Evolutionary conservation across 2,329 filamentous ascomycete genomes (phyloP).

Genomic region (Fusarium nanum): DNA sequence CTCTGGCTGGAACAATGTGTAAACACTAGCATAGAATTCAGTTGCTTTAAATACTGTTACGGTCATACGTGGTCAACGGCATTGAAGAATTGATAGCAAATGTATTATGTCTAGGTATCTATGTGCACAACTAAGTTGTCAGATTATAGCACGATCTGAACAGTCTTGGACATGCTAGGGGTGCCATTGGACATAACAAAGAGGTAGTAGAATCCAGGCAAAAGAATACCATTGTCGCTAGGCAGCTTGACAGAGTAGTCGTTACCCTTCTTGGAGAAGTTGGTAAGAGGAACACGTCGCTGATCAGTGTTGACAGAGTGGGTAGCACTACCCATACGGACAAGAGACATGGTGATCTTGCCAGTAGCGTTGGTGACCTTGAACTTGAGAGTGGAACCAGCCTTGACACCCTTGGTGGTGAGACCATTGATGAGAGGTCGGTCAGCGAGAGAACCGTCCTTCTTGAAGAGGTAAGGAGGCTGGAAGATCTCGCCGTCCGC

Average conservation of each 20-base stretch:
- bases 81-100: background rate
- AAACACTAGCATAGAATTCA: too few relatives aligned
- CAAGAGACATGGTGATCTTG: conserved; percentile 53
- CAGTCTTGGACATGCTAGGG: conserved; percentile 33
- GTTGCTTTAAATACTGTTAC: too few relatives aligned
- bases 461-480: conserved; percentile 66
- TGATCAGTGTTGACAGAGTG: conserved; percentile 70
- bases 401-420: conserved; percentile 24
- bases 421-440: conserved; percentile 43
- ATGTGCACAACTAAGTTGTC: background rate
- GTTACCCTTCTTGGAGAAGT: conserved; percentile 39
- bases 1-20: too few relatives aligned
- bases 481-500: conserved; percentile 66
- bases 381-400: conserved; percentile 40
- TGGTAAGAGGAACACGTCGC: conserved; percentile 60
- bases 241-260: conserved; percentile 57
- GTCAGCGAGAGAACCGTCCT: conserved; percentile 53
- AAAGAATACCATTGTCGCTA: conserved; percentile 59
- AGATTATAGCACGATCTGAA: conserved; percentile 7
- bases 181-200: conserved; percentile 53
- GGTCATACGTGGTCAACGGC: too few relatives aligned
- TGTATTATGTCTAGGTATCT: background rate
- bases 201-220: conserved; percentile 67
- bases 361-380: conserved; percentile 37
- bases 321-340: conserved; percentile 63